phyloP scores from a whole-genome alignment of 306 rosid species.

The Casuarina equisetifolia region DNA sequence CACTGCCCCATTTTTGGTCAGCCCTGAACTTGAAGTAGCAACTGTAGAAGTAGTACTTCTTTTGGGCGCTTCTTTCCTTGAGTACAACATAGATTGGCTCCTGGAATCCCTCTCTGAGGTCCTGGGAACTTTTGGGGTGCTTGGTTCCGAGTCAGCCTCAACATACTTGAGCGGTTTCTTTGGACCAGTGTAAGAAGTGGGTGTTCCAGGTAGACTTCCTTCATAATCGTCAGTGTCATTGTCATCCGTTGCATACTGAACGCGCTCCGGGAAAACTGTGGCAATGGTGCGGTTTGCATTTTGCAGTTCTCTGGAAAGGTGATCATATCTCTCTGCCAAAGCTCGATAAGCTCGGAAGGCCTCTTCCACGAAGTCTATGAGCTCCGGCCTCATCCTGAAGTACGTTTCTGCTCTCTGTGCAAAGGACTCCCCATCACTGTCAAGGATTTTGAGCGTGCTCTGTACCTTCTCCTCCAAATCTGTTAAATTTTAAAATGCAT shows the following conservation, averaged over 20 bases:
- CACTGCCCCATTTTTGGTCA: slow-evolving; percentile 59
- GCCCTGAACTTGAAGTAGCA: slow-evolving; percentile 47
- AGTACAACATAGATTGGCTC: slow-evolving; percentile 48
- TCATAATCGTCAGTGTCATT: slow-evolving; percentile 56
- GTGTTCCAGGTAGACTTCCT: slow-evolving; percentile 32
- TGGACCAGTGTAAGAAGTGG: slow-evolving; percentile 27
- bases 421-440: slow-evolving; percentile 79
- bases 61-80: slow-evolving; percentile 44
- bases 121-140: slow-evolving; percentile 63
- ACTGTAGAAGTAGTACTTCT: slow-evolving; percentile 34
- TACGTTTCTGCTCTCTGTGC: slow-evolving; percentile 93
- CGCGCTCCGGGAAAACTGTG: slow-evolving; percentile 68
- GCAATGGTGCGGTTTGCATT: slow-evolving; percentile 91
- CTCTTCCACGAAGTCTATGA: slow-evolving; percentile 68
- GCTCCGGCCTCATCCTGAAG: slow-evolving; percentile 80
- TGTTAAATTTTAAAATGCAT: slow-evolving; percentile 32
- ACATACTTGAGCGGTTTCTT: slow-evolving; percentile 10
- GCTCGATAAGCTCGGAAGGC: slow-evolving; percentile 71
- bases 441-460: slow-evolving; percentile 58
- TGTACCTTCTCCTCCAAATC: slow-evolving; percentile 86
- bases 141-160: slow-evolving; percentile 23
- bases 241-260: slow-evolving; percentile 61
- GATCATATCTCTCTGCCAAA: slow-evolving; percentile 78
- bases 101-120: slow-evolving; percentile 44
- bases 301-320: slow-evolving; percentile 76